A percentile compares a stretch with the other conserved stretches of the same genome.
phyloP scores from a whole-genome alignment of 139 green algal species.

The Chlamydomonas incerta region DNA sequence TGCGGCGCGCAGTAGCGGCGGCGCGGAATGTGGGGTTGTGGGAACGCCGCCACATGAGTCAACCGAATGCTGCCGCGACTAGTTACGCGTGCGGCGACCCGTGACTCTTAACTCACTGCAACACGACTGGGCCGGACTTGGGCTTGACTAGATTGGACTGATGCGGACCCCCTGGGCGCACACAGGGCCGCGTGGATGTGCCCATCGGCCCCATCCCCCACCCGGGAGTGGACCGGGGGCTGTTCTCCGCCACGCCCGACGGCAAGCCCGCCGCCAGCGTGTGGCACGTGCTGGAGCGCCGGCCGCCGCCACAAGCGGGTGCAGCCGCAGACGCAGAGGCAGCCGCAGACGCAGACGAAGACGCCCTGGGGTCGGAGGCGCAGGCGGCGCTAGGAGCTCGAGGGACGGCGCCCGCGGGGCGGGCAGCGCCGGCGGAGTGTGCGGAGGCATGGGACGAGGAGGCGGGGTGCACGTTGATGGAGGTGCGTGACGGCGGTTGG shows the following conservation, averaged over 20 bases:
- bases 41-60: too few species aligned
- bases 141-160: too few species aligned
- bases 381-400: too few species aligned
- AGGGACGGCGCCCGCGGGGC: background rate
- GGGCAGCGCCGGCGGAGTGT: background rate
- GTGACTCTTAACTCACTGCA: too few species aligned
- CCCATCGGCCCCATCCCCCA: slow-evolving; percentile 55
- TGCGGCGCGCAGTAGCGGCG: background rate
- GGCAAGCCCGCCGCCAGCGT: slow-evolving; percentile 59
- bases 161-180: background rate
- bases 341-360: background rate
- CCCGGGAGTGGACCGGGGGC: slow-evolving; percentile 37
- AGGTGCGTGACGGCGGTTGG: background rate
- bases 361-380: background rate
- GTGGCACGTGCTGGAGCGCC: slow-evolving; percentile 48
- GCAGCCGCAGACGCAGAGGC: background rate
- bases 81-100: too few species aligned
- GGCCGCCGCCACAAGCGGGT: background rate
- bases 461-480: background rate
- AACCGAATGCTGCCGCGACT: too few species aligned
- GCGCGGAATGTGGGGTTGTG: too few species aligned
- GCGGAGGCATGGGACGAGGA: background rate
- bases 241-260: slow-evolving; percentile 48
- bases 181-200: slow-evolving; percentile 43
- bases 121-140: too few species aligned